These are phyloP conservation scores for Peronospora belbahrii DNA, from an alignment of 352 stramenopile species.

Conservation along the genomic window DNA sequence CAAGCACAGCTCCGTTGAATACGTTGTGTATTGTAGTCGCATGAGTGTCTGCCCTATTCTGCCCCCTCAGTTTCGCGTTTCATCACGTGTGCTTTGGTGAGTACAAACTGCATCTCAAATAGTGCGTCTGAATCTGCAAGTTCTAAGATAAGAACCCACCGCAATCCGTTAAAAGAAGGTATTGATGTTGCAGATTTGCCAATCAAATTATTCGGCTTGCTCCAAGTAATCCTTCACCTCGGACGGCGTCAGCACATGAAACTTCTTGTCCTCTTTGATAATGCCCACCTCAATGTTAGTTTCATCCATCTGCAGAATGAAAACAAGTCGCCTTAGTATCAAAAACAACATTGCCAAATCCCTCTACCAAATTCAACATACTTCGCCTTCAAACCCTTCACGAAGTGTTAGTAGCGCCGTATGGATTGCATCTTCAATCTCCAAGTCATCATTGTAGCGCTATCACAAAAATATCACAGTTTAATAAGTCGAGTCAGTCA, in stretches of 20 bases:
- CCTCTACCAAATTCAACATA: slow-evolving; percentile 9
- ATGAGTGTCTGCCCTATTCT: slow-evolving; percentile 1
- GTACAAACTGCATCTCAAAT: background rate
- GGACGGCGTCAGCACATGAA: slow-evolving; percentile 92
- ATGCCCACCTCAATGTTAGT: slow-evolving; percentile 98
- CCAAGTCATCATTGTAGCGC: slow-evolving; percentile 94
- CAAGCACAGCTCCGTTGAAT: slow-evolving; percentile 1
- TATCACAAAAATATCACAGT: slow-evolving; percentile 6
- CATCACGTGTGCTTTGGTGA: slow-evolving; percentile 4
- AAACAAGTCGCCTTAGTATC: slow-evolving; percentile 1
- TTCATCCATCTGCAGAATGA: slow-evolving; percentile 91
- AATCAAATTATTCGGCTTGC: slow-evolving; percentile 90
- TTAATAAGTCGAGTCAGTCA: background rate
- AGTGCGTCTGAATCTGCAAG: background rate
- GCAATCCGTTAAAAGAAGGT: slow-evolving; percentile 10
- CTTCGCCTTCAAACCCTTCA: slow-evolving; percentile 96
- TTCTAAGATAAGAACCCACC: slow-evolving; percentile 1
- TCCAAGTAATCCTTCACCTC: slow-evolving; percentile 99
- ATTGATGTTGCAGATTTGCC: slow-evolving; percentile 9
- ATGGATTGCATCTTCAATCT: slow-evolving; percentile 99
- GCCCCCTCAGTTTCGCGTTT: slow-evolving; percentile 1
- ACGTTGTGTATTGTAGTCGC: slow-evolving; percentile 10
- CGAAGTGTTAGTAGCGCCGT: slow-evolving; percentile 97
- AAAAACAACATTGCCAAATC: background rate
- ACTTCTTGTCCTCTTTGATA: slow-evolving; percentile 95